Evolutionary conservation across 495 filamentous ascomycete genomes (phyloP), one percentile per base, ranked within the genome.

Genomic region (Penicillium turbatum): DNA sequence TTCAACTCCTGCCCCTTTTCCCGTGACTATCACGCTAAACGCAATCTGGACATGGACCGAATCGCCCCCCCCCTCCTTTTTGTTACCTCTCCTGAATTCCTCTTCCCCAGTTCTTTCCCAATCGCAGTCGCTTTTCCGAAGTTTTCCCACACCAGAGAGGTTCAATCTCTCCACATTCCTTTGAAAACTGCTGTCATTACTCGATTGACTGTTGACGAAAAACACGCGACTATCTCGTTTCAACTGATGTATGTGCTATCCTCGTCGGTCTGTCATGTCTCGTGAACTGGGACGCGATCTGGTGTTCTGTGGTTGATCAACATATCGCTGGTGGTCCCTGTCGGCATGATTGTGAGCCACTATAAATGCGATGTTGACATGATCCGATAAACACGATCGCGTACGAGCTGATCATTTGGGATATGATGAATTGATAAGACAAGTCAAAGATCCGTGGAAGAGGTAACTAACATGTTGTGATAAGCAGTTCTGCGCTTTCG

Each of bases 161-260:
- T 64, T 64, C 57, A 53, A 64, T 72, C 72, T 73, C 74, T 77
- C 68, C 60, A 75, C 74, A 55, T 64, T 75, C 74, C 50, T 76
- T 76, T 67, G 24, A 67, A 65, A 52, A 59, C 52, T 16, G 50
- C 51, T 46, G 51, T 57, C 67, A 59, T 70, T 68, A 63, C 64
- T 66, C 54, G 21, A 51, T 59, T 60, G 51, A 51, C 60, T 60
- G 51, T 71, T 60, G 69, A 72, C 69, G 69, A 65, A 44, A 59
- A 60, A 64, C 67, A 57, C 59, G 67, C 64, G 59, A 71, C 60
- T 59, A 62, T 30, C 67, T 71, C 58, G 63, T 54, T 55, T 69
- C 49, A 62, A 51, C 58, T 65, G 59, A 67, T 69, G 70, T 73
- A 72, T 16, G 72, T 71, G 29, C n/a, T 42, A 36, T 39, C 29